Base-by-base conservation (phyloP, 345 rosid species). In the Geranium rotundifolium region DNA sequence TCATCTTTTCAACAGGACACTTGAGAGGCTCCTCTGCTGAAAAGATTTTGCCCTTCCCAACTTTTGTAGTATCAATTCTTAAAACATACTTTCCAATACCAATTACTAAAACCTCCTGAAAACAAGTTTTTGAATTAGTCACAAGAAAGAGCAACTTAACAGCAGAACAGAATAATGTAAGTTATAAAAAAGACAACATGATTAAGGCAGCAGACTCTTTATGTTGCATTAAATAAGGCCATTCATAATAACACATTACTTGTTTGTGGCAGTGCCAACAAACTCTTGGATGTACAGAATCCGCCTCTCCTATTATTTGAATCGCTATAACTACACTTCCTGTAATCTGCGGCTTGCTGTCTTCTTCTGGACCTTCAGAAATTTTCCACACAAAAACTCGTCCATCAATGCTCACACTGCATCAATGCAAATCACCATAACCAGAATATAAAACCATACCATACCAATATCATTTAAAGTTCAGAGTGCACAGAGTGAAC, bases 241-340 rank as follows among this genome's bases (percentile, higher is more conserved):
- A 67, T 6, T 19, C 17, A 52, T 58, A 63, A n/a, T 29, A 56
- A 31, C n/a, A 27, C 61, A 63, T 83, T 34, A 90, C 99, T 76
- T 88, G 96, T 69, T 85, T 93, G 84, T 88, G 86, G 68, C 82
- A 81, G 69, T 93, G 97, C 99, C 99, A 93, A 74, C 96, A 93
- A 58, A 90, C 81, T 57, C 85, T 84, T 18, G 99, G 97, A 71
- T 86, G 89, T 58, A 70, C 73, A 41, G 74, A 61, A 56, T 86
- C 85, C 54, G 63, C 83, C 63, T 83, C 80, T 59, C 80, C 81
- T 39, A 66, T 54, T 61, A 93, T 80, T 66, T 88, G 91, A 75
- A 88, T 74, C 59, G 96, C 88, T 70, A 81, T 61, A 57, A 82
- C 76, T 59, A 74, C 70, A 59, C 71, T 77, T 67, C 87, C 97